These are phyloP conservation scores for Rhodamnia argentea DNA, from an alignment of 345 rosid species.

Conservation along the genomic window DNA sequence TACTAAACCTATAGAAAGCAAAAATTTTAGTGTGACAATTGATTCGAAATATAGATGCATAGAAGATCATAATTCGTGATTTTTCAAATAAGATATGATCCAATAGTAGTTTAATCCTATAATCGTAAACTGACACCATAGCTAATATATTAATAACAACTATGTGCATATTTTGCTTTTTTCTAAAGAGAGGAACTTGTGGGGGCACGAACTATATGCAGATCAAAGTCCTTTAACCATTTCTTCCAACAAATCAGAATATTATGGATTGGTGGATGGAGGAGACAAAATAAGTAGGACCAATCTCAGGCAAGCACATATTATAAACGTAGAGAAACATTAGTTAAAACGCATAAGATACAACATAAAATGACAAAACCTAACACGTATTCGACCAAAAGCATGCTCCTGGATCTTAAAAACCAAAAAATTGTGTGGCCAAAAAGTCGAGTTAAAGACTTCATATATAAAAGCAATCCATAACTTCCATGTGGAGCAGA, in stretches of 20 bases:
- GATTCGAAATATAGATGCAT: background rate
- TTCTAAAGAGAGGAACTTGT: too few species aligned
- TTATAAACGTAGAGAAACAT: too few species aligned
- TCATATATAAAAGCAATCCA: too few species aligned
- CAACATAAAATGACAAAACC: background rate
- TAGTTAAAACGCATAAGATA: background rate
- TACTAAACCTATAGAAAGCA: background rate
- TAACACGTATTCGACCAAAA: background rate
- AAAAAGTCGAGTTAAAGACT: too few species aligned
- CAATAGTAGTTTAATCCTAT: too few species aligned
- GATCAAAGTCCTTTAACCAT: background rate
- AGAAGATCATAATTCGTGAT: background rate
- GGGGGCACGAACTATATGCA: background rate
- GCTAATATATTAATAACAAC: too few species aligned
- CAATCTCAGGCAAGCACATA: background rate
- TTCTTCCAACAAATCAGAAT: background rate
- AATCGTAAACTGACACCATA: too few species aligned
- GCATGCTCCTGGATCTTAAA: background rate
- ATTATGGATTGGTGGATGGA: background rate
- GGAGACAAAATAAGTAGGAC: background rate
- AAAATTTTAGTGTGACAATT: background rate
- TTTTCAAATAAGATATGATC: too few species aligned
- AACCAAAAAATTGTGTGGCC: background rate
- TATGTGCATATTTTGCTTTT: too few species aligned
- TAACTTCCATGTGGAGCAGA: too few species aligned